Percentiles rank a stretch among this genome's conserved stretches.
Conservation (phyloP, 2,329 filamentous ascomycete species). For the Helotiales sp. region DNA sequence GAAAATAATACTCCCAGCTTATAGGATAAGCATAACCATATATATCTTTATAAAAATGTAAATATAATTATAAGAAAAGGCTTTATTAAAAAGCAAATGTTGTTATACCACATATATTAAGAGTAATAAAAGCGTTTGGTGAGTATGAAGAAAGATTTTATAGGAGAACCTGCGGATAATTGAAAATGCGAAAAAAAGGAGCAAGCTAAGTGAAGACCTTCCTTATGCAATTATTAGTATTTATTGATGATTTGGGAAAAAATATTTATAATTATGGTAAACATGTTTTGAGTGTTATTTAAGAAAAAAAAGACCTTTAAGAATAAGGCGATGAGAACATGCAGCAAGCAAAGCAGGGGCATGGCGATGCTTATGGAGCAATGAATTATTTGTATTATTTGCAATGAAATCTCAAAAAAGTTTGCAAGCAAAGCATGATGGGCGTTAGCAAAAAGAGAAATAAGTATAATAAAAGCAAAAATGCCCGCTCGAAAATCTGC, state of each 20-base stretch:
- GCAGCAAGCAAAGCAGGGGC: constrained; percentile 27
- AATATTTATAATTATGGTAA: constrained; percentile 26
- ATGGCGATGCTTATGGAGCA: background rate
- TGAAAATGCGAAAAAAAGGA: constrained; percentile 23
- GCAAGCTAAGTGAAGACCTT: constrained; percentile 27
- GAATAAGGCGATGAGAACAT: constrained; percentile 25
- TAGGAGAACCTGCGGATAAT: constrained; percentile 28
- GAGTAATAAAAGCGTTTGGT: constrained; percentile 25
- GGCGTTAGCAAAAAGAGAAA: constrained; percentile 32
- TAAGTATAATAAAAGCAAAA: constrained; percentile 30
- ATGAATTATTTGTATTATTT: constrained; percentile 7
- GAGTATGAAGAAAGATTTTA: constrained; percentile 28
- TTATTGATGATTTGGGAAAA: background rate
- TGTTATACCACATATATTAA: constrained; percentile 24
- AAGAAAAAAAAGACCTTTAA: constrained; percentile 11
- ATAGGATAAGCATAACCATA: constrained; percentile 13
- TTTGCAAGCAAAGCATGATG: constrained; percentile 37
- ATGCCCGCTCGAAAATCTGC: constrained; percentile 23
- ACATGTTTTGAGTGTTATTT: constrained; percentile 23
- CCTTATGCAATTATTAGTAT: constrained; percentile 28
- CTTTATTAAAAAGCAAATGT: constrained; percentile 23
- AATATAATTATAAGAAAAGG: constrained; percentile 29
- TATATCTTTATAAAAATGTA: constrained; percentile 25
- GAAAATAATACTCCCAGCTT: constrained; percentile 22
- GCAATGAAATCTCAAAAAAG: constrained; percentile 10